Conservation (phyloP, 192 early-diverging fungal genomes). For the Entomortierella parvispora region DNA sequence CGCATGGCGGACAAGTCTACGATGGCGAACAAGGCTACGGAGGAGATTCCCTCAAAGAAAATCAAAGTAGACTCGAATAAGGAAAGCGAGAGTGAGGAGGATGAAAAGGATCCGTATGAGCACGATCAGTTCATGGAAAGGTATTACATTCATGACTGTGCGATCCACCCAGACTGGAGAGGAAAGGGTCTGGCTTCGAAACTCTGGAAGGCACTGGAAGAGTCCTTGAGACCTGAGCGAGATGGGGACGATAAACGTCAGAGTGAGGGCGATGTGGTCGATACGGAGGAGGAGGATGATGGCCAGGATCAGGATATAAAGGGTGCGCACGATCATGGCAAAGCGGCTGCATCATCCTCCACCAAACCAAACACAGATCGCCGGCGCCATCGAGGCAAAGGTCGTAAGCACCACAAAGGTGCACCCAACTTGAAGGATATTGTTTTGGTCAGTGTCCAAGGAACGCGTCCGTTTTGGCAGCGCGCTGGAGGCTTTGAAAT, state of each 20-base stretch:
- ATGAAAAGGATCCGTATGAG: constrained; percentile 16
- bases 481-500: constrained; percentile 23
- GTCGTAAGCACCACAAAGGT: neutral
- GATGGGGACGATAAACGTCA: neutral
- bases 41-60: neutral
- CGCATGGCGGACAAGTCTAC: constrained; percentile 8
- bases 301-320: neutral
- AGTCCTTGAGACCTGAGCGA: constrained; percentile 10
- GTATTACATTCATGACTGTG: constrained; percentile 47
- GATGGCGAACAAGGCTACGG: neutral
- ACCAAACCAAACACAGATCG: neutral
- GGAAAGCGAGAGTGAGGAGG: neutral
- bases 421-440: constrained; percentile 46
- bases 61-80: constrained; percentile 5
- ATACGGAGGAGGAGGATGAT: constrained; percentile 24
- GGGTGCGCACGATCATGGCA: neutral
- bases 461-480: constrained; percentile 41
- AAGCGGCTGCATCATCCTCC: neutral
- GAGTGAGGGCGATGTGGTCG: constrained; percentile 2
- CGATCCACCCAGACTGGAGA: constrained; percentile 38
- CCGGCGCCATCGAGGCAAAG: neutral
- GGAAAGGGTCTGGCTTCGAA: constrained; percentile 25
- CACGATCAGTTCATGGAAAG: constrained; percentile 44
- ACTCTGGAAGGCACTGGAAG: constrained; percentile 47
- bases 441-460: constrained; percentile 38